phyloP scores from a whole-genome alignment of 768 basidiomycete species.

The Russula griseocarnosa region DNA sequence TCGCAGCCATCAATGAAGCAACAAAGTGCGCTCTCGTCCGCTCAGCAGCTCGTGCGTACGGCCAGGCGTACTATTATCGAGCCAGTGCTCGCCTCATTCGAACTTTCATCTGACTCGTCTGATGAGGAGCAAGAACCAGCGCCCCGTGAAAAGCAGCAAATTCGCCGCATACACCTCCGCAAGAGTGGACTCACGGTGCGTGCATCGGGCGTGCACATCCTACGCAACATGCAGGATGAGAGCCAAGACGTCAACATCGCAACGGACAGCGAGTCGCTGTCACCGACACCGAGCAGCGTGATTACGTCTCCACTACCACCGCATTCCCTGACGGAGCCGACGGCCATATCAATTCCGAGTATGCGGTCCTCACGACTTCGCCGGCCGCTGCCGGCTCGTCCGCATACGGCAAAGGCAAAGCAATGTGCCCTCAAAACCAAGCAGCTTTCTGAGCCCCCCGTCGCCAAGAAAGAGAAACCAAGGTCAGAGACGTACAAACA shows the following conservation, averaged over 20 bases:
- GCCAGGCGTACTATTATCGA: constrained; percentile 50
- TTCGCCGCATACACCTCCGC: constrained; percentile 53
- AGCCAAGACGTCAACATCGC: constrained; percentile 57
- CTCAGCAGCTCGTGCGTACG: constrained; percentile 55
- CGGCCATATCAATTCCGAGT: background rate
- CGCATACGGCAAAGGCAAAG: constrained; percentile 18
- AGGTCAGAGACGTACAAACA: constrained; percentile 79
- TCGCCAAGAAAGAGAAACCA: constrained; percentile 35
- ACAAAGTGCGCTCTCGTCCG: constrained; percentile 46
- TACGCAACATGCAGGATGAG: constrained; percentile 57
- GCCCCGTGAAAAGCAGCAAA: constrained; percentile 48
- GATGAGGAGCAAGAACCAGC: constrained; percentile 39
- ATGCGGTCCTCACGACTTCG: constrained; percentile 12
- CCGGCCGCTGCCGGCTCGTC: constrained; percentile 5
- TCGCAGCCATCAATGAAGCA: constrained; percentile 41
- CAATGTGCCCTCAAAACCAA: background rate
- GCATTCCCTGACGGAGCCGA: background rate
- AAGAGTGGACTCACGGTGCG: constrained; percentile 31
- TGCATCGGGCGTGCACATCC: constrained; percentile 46
- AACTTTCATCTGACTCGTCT: constrained; percentile 38
- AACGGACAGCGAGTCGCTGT: constrained; percentile 15
- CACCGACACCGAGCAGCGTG: background rate
- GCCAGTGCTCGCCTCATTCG: constrained; percentile 39
- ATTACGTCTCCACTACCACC: constrained; percentile 16
- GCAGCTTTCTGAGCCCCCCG: constrained; percentile 4